phyloP scores from a whole-genome alignment of 202 grass and related monocot genomes.

The Carex sylvatica region DNA sequence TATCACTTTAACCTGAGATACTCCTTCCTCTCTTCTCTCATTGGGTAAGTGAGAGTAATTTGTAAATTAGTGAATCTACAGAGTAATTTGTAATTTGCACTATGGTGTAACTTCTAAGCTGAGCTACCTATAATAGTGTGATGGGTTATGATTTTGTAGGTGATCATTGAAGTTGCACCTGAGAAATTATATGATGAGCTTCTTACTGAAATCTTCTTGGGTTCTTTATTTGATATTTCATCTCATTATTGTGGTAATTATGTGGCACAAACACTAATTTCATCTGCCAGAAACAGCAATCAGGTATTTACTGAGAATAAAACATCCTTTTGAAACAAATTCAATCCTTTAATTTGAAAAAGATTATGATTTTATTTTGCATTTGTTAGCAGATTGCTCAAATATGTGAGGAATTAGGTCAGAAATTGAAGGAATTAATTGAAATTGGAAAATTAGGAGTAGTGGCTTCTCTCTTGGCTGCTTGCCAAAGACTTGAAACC shows the following conservation, averaged over 20 bases:
- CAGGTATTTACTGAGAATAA: conserved; percentile 42
- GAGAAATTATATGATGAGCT: conserved; percentile 57
- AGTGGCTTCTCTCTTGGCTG: conserved; percentile 76
- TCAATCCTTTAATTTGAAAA: conserved; percentile 8
- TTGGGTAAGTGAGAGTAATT: not conserved
- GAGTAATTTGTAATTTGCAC: conserved; percentile 12
- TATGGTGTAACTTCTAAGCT: not conserved
- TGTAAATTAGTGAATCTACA: too few relatives aligned
- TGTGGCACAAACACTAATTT: conserved; percentile 88
- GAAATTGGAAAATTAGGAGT: conserved; percentile 77
- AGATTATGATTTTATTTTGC: conserved; percentile 13
- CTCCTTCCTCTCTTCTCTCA: not conserved
- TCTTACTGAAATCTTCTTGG: conserved; percentile 55
- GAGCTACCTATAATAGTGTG: not conserved
- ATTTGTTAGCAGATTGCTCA: conserved; percentile 54
- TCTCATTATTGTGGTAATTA: conserved; percentile 88
- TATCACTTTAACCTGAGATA: not conserved
- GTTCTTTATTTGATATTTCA: conserved; percentile 75
- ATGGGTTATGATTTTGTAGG: conserved; percentile 37
- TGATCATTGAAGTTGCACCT: conserved; percentile 87
- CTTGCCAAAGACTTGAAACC: conserved; percentile 69
- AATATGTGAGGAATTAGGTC: conserved; percentile 87
- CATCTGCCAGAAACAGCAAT: conserved; percentile 76
- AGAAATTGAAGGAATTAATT: conserved; percentile 75
- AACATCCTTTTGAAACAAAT: not conserved